Conservation (phyloP, 108 stramenopile species). For the Mayamaea pseudoterrestris region DNA sequence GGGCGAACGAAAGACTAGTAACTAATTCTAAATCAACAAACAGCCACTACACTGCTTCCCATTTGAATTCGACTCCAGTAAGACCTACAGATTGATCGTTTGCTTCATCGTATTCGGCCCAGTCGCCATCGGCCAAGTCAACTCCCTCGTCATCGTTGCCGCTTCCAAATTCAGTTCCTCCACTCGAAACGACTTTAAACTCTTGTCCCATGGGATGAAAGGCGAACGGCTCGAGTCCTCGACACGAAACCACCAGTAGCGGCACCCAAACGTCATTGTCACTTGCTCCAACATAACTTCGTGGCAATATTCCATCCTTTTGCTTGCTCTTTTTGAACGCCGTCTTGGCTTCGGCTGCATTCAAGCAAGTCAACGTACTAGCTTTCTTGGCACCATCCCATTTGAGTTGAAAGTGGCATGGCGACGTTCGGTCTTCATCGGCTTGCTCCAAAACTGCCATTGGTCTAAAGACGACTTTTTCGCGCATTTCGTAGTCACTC, state of each 20-base stretch:
- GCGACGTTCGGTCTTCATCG: slow-evolving; percentile 51
- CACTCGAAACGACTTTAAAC: slow-evolving; percentile 45
- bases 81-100: slow-evolving; percentile 58
- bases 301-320: slow-evolving; percentile 23
- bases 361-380: slow-evolving; percentile 45
- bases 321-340: slow-evolving; percentile 70
- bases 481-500: slow-evolving; percentile 56
- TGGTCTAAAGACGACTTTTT: slow-evolving; percentile 68
- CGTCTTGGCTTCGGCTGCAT: slow-evolving; percentile 33
- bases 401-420: slow-evolving; percentile 59
- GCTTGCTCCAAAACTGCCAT: slow-evolving; percentile 65
- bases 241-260: slow-evolving; percentile 57
- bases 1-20: too few relatives aligned
- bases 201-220: slow-evolving; percentile 77
- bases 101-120: slow-evolving; percentile 84
- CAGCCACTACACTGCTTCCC: slow-evolving; percentile 22
- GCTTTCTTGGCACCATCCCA: slow-evolving; percentile 78
- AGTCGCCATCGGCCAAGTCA: slow-evolving; percentile 73
- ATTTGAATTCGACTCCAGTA: slow-evolving; percentile 57
- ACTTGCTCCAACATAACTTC: slow-evolving; percentile 32
- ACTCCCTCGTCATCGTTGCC: slow-evolving; percentile 63
- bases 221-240: slow-evolving; percentile 74
- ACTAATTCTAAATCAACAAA: not conserved
- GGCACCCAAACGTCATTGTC: slow-evolving; percentile 68
- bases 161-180: slow-evolving; percentile 47